Base-by-base conservation (phyloP, 805 yeast species). In the Ogataea parapolymorpha region DNA sequence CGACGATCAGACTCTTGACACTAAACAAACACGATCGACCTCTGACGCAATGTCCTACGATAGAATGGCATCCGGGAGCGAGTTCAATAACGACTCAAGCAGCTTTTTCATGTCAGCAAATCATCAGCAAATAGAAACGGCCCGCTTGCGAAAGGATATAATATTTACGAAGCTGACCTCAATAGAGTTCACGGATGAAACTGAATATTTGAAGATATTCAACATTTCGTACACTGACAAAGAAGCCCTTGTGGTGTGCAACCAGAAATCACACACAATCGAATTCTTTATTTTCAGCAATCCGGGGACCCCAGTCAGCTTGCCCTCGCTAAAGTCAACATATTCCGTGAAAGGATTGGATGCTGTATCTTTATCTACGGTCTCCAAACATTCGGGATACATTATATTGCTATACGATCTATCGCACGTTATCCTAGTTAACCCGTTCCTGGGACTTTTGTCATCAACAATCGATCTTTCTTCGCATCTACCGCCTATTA, bases 111-210 rank as follows among this genome's bases (percentile, higher is more conserved):
- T 49, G 6, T 54, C 57, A 6, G 35, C 41, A 5, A 31, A 35
- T 10, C 42, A 40, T 14, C 35, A 43, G 20, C 41, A 46, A 8
- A 14, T 47, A 5, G 78, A 70, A 26, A 47, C 61, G 5, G 56
- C 65, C 5, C 49, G 58, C 4, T 58, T 77, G 16, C 65, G 79
- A 28, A 85, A 83, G 50, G 95, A 87, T 57, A 72, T 82, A 53
- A 80, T 82, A n/a, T 63, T 86, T 45, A 78, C 89, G 0, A 76
- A 74, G 53, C 60, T 85, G 2, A 79, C 78, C 13, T 59, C 74
- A 0, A 54, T 61, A 68, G 28, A 65, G 56, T 37, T 62, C 10
- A 56, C 59, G 14, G 63, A 64, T 5, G 55, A 62, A n/a, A 45
- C 57, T 9, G 35, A 49, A 2, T 37, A 57, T 13, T 46, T 75